Percentiles rank a stretch among this genome's conserved stretches.
Conservation (phyloP, 768 basidiomycete genomes). For the Phaeolepiota aurea region DNA sequence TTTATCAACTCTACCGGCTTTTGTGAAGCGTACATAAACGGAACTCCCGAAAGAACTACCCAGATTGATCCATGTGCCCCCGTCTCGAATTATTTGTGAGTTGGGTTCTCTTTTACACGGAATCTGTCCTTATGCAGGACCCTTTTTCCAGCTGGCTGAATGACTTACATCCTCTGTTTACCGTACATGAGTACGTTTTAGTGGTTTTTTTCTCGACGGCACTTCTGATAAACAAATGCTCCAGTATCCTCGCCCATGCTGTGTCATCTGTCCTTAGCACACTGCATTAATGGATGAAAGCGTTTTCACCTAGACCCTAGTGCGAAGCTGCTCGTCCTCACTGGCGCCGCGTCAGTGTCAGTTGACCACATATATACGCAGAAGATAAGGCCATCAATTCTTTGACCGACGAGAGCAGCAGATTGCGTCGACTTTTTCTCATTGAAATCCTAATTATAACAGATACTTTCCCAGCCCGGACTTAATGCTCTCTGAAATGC, state of each 20-base stretch:
- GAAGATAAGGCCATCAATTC: no score
- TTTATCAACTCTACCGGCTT: constrained; percentile 54
- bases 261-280: constrained; percentile 35
- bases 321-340: no score
- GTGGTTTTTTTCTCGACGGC: background rate
- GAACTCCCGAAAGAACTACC: constrained; percentile 40
- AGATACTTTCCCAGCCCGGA: no score
- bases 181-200: constrained; percentile 46
- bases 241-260: constrained; percentile 44
- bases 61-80: constrained; percentile 51
- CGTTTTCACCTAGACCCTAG: no score
- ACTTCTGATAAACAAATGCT: background rate
- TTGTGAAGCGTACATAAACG: constrained; percentile 50
- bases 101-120: constrained; percentile 3
- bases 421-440: no score
- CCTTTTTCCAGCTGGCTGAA: constrained; percentile 44
- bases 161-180: constrained; percentile 51
- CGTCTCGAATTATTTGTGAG: constrained; percentile 59
- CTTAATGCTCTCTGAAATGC: no score
- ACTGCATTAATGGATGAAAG: constrained; percentile 9
- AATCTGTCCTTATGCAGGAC: background rate
- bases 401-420: no score
- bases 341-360: no score
- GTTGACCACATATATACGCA: no score
- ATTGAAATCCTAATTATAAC: no score